Base-by-base conservation (phyloP, 805 yeast species). In the Candida loeiensis region DNA sequence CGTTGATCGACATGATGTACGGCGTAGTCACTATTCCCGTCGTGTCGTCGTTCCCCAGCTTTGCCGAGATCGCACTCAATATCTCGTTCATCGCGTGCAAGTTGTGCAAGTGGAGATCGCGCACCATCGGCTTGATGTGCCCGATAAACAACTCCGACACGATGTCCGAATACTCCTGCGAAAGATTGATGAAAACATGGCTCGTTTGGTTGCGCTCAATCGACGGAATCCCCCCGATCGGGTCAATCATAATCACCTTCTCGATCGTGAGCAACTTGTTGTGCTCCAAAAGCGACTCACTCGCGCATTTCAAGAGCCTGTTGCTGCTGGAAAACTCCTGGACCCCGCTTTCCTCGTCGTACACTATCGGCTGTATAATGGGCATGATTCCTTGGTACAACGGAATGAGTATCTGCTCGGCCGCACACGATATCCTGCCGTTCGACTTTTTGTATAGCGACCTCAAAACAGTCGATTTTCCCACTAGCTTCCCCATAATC, bases 11-110 rank as follows among this genome's bases (percentile, higher is more conserved):
- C 19, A 95, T 91, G 16, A 87, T 78, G 7, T 69, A 60, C 0
- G 95, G 85, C 0, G 97, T 87, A 0, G 98, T 91, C 24, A 93
- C 84, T 2, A 93, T 66, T 0, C 96, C 99, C 0, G 95, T 80
- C 1, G 90, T 51, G 18, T 63, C 77, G 39, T 64, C 67, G 34
- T 54, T 56, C 1, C 55, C 51, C 2, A 63, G 48, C 11, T 41
- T 53, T 1, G 77, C 59, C 1, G 87, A 78, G 2, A 82, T 64
- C 7, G 63, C 43, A 2, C 63, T 58, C 26, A 88, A 64, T 1
- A 83, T 58, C 2, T 67, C 61, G 36, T 80, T 72, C 85, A 91
- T 79, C 6, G 80, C 69, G n/a, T 65, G 52, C 21, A 93, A 62
- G 54, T 91, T 89, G 17, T 66, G 59, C n/a, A 81, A 49, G 56